A percentile compares a stretch with the other conserved stretches of the same genome.
These are phyloP conservation scores for Colletotrichum liaoningense DNA, from an alignment of 2,329 filamentous ascomycete species.

Conservation along the genomic window DNA sequence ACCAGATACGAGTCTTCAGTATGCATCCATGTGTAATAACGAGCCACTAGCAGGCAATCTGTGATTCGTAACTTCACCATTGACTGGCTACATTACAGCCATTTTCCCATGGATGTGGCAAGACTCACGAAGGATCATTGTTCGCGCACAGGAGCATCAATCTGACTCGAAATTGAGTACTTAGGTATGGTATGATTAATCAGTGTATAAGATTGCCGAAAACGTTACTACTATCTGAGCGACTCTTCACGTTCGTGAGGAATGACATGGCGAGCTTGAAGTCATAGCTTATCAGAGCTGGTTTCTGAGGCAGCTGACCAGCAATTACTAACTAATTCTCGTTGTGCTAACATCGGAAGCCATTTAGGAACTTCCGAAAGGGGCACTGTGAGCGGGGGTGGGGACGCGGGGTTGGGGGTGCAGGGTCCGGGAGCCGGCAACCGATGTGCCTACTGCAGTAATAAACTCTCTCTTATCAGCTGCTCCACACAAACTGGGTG, in stretches of 20 bases:
- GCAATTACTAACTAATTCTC: background rate
- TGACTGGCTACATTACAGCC: no score
- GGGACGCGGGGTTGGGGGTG: background rate
- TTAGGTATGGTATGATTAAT: no score
- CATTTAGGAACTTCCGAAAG: constrained; percentile 7
- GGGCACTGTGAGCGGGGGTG: background rate
- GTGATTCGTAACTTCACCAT: no score
- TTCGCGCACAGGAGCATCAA: background rate
- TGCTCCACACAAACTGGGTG: background rate
- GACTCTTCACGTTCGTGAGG: background rate
- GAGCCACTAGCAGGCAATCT: no score
- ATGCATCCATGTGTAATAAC: no score
- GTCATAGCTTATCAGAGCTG: no score
- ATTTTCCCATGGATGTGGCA: no score
- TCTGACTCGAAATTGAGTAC: background rate
- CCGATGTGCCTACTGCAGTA: background rate
- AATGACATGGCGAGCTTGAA: background rate
- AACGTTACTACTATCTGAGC: background rate
- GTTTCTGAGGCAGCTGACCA: background rate
- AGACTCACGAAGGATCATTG: no score
- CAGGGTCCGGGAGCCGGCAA: constrained; percentile 2
- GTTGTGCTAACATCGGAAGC: background rate
- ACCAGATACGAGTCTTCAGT: no score
- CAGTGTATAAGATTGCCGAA: background rate
- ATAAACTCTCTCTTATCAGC: background rate